These are phyloP conservation scores for Physaria fendleri DNA, from an alignment of 345 rosid species.

Conservation along the genomic window DNA sequence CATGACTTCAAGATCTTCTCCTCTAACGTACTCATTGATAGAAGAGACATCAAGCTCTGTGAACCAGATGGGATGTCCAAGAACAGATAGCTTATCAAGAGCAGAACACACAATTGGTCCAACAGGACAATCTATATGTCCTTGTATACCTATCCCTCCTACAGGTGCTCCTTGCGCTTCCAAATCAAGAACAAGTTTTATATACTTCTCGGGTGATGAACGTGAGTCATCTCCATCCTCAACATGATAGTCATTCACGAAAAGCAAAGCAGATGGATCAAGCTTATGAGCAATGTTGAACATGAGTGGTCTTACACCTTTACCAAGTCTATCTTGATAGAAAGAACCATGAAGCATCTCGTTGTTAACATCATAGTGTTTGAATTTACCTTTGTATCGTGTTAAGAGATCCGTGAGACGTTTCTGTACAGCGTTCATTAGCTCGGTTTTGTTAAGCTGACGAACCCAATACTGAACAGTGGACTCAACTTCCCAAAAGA, in stretches of 20 bases:
- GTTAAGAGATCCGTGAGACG: slow-evolving; percentile 37
- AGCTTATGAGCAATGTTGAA: slow-evolving; percentile 65
- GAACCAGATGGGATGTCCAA: slow-evolving; percentile 52
- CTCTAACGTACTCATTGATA: slow-evolving; percentile 56
- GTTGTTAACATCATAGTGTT: slow-evolving; percentile 64
- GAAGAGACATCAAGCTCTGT: slow-evolving; percentile 57
- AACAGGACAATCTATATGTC: slow-evolving; percentile 46
- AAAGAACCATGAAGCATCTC: slow-evolving; percentile 71
- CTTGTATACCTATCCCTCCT: slow-evolving; percentile 52
- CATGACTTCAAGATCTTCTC: slow-evolving; percentile 79
- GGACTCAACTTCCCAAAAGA: slow-evolving; percentile 51
- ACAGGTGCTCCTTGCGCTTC: slow-evolving; percentile 60
- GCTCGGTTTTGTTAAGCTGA: slow-evolving; percentile 30
- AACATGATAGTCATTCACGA: slow-evolving; percentile 83
- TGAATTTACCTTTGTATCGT: slow-evolving; percentile 66
- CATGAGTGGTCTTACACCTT: slow-evolving; percentile 57
- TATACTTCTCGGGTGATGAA: slow-evolving; percentile 69
- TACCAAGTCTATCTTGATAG: slow-evolving; percentile 60
- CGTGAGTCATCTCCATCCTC: slow-evolving; percentile 70
- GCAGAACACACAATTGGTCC: slow-evolving; percentile 47
- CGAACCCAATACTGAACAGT: slow-evolving; percentile 44
- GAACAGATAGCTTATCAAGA: slow-evolving; percentile 46
- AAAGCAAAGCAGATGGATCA: slow-evolving; percentile 62
- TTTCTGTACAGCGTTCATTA: slow-evolving; percentile 38
- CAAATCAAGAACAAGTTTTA: slow-evolving; percentile 49